Percentiles rank a stretch among this genome's conserved stretches.
Evolutionary conservation across 495 filamentous ascomycete species (phyloP).

Genomic region (Penicillium atrosanguineum): DNA sequence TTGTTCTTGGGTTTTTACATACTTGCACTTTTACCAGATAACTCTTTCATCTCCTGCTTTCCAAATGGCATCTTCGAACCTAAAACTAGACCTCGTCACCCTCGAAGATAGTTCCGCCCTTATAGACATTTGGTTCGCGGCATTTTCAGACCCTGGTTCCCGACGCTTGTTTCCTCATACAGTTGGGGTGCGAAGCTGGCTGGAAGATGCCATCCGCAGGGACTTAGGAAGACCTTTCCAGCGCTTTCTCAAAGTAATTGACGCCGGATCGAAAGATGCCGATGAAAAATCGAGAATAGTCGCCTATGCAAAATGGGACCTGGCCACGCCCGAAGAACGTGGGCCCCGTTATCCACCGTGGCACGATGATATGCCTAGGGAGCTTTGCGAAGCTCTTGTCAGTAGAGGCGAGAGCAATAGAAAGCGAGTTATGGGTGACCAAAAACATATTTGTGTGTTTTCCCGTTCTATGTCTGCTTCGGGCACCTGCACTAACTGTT

Average conservation of each 20-base stretch:
- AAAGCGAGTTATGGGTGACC: slow-evolving; percentile 24
- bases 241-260: slow-evolving; percentile 28
- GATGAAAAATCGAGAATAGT: slow-evolving; percentile 16
- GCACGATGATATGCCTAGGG: slow-evolving; percentile 18
- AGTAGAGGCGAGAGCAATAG: slow-evolving; percentile 13
- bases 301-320: slow-evolving; percentile 32
- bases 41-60: no score
- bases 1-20: no score
- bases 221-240: slow-evolving; percentile 28
- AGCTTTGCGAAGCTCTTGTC: slow-evolving; percentile 20
- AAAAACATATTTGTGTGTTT: slow-evolving; percentile 26
- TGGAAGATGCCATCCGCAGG: slow-evolving; percentile 11
- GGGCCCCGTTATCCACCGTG: slow-evolving; percentile 26
- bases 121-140: slow-evolving; percentile 26
- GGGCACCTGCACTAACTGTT: neutral
- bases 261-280: slow-evolving; percentile 10
- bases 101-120: slow-evolving; percentile 24
- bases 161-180: slow-evolving; percentile 23
- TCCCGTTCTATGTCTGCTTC: neutral
- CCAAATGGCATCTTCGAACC: neutral
- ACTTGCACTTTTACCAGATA: no score
- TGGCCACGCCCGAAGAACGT: slow-evolving; percentile 19
- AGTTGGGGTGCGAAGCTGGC: slow-evolving; percentile 23
- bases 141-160: slow-evolving; percentile 24
- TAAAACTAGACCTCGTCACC: slow-evolving; percentile 18